These are phyloP conservation scores for Elsinoe arachidis DNA, from an alignment of 2,329 filamentous ascomycete genomes.

Conservation along the genomic window DNA sequence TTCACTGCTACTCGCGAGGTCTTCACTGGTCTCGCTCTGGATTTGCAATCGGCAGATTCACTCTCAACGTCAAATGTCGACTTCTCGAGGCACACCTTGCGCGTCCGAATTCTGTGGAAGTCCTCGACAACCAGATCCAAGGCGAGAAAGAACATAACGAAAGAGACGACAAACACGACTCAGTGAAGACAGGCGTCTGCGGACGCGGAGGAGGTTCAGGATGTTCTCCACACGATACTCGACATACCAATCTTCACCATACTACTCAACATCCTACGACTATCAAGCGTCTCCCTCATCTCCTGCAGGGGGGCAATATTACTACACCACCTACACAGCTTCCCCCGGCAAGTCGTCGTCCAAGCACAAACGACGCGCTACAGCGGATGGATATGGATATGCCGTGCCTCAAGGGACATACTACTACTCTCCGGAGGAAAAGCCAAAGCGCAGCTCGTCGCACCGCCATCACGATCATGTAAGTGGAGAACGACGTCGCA, in stretches of 20 bases:
- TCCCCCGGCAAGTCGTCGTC: slow-evolving; percentile 42
- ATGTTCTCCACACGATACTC: slow-evolving; percentile 13
- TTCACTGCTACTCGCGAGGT: slow-evolving; percentile 2
- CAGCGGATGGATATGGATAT: slow-evolving; percentile 40
- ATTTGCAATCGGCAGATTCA: slow-evolving; percentile 11
- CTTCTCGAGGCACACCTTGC: slow-evolving; percentile 2
- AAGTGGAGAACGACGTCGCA: slow-evolving; percentile 50
- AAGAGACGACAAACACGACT: background rate
- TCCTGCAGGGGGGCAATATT: slow-evolving; percentile 36
- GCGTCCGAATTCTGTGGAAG: slow-evolving; percentile 4
- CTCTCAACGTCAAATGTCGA: slow-evolving; percentile 9
- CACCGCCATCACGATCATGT: slow-evolving; percentile 54
- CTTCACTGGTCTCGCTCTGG: slow-evolving; percentile 11
- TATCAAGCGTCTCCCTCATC: slow-evolving; percentile 44
- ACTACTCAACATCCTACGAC: slow-evolving; percentile 41
- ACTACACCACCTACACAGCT: slow-evolving; percentile 42
- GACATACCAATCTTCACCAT: slow-evolving; percentile 29
- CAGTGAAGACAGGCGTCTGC: background rate
- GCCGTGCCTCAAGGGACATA: slow-evolving; percentile 36
- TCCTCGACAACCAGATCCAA: slow-evolving; percentile 12
- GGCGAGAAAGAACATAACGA: slow-evolving; percentile 5
- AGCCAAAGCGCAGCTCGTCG: slow-evolving; percentile 24
- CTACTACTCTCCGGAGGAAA: slow-evolving; percentile 7
- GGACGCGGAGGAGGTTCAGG: slow-evolving; percentile 9
- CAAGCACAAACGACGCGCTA: slow-evolving; percentile 49